Base-by-base conservation (phyloP, 306 rosid genomes). In the Sphenostylis stenocarpa region DNA sequence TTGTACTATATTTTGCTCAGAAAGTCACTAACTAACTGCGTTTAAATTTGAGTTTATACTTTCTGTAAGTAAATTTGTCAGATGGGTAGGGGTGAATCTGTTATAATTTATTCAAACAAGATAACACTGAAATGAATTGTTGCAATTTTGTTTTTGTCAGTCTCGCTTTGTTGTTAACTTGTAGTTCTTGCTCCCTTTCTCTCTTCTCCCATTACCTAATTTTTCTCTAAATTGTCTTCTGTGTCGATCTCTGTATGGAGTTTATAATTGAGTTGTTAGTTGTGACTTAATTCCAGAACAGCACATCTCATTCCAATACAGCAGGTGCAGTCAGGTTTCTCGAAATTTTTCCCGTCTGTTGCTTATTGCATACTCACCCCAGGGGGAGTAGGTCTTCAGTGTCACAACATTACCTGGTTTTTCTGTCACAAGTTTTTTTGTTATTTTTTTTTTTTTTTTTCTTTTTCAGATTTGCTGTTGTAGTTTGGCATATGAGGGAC, bases 11-110 rank as follows among this genome's bases (percentile, higher is more conserved):
- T 26, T 70, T 70, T 33, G 55, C 45, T 33, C 6, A 43, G 71
- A 53, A 69, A 33, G 15, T 69, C 14, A 4, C 70, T 21, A 9
- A 24, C 20, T 20, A 36, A 29, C 47, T 77, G 36, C 6, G 31
- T 68, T 20, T 68, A 31, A 19, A 14, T 68, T 77, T 41, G 49
- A 77, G 60, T 38, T 70, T 38, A 24, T 70, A 29, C n/a, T 24
- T 78, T 38, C 53, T 20, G 53, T 17, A 48, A 60, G 44, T 16
- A 70, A 38, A 34, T 49, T 61, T 36, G 33, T 69, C 29, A 33
- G 48, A 16, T 48, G 21, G 4, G 67, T 11, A 9, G 28, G 70
- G 23, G 64, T 57, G 31, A 51, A 23, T 38, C 28, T 28, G 41
- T 4, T 67, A 67, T 39, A 55, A 6, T 56, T 64, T 67, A 52